phyloP scores from a whole-genome alignment of 495 filamentous ascomycete genomes.

The Podospora tetraspora region DNA sequence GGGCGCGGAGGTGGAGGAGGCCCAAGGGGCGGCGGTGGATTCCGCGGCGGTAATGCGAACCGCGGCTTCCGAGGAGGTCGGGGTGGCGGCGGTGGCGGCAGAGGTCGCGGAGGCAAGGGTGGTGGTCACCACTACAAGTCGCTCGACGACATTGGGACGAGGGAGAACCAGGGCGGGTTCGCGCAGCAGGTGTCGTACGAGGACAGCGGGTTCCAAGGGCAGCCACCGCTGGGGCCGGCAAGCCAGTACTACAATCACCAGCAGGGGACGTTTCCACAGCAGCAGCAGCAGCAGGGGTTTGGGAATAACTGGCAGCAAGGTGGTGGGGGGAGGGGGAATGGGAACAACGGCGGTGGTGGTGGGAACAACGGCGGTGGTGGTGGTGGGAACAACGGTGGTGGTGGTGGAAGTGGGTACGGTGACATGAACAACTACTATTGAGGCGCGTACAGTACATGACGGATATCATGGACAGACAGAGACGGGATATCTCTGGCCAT shows the following conservation, averaged over 20 bases:
- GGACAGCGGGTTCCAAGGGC: constrained; percentile 25
- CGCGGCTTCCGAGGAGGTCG: constrained; percentile 32
- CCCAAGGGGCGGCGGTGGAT: constrained; percentile 7
- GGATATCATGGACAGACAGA: background rate
- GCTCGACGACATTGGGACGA: constrained; percentile 40
- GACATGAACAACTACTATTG: constrained; percentile 10
- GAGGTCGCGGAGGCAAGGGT: constrained; percentile 22
- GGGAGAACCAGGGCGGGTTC: constrained; percentile 33
- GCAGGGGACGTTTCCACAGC: constrained; percentile 14
- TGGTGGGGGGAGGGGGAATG: background rate
- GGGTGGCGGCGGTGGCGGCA: constrained; percentile 17
- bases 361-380: constrained; percentile 15
- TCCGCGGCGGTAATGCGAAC: constrained; percentile 22
- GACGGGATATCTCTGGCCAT: background rate
- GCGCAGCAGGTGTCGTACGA: constrained; percentile 39
- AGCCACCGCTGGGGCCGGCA: constrained; percentile 16
- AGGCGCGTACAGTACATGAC: background rate
- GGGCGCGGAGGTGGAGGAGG: constrained; percentile 19
- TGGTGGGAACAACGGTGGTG: constrained; percentile 17
- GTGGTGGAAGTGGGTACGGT: background rate
- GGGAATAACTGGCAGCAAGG: background rate
- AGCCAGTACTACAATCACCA: constrained; percentile 15
- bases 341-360: background rate
- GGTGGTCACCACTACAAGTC: constrained; percentile 35
- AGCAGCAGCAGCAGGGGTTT: constrained; percentile 16